Evolutionary conservation across 768 basidiomycete genomes (phyloP).

Genomic region (Xerocomus potaroensis): DNA sequence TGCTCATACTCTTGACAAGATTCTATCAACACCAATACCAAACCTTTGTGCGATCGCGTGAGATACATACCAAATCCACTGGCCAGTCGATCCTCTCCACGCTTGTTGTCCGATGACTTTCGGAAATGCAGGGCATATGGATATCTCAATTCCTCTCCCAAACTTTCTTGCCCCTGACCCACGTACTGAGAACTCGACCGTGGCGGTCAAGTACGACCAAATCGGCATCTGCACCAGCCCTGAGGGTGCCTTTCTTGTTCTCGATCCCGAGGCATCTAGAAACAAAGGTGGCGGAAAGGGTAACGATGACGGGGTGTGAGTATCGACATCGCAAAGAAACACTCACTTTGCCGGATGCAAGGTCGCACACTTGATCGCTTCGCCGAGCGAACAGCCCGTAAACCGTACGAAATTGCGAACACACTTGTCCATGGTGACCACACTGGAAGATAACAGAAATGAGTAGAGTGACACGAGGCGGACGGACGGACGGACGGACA

Average conservation of each 20-base stretch:
- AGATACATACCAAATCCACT: too few relatives aligned
- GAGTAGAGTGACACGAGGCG: not conserved
- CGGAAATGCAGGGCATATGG: not conserved
- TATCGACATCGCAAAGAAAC: not conserved
- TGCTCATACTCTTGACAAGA: too few relatives aligned
- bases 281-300: too few relatives aligned
- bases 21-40: not conserved
- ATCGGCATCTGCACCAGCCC: constrained; percentile 84
- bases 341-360: constrained; percentile 76
- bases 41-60: not conserved
- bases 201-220: constrained; percentile 68
- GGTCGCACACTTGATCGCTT: constrained; percentile 85
- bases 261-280: constrained; percentile 73
- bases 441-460: constrained; percentile 38
- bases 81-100: not conserved
- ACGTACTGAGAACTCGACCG: constrained; percentile 65
- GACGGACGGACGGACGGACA: constrained; percentile 9
- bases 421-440: constrained; percentile 79
- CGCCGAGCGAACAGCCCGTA: constrained; percentile 76
- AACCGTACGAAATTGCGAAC: constrained; percentile 82
- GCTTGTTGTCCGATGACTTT: not conserved
- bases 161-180: constrained; percentile 72
- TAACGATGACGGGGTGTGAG: not conserved
- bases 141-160: constrained; percentile 43
- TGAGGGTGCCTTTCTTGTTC: constrained; percentile 73